Base-by-base conservation (phyloP, 768 basidiomycete genomes). In the Mycena galopus region DNA sequence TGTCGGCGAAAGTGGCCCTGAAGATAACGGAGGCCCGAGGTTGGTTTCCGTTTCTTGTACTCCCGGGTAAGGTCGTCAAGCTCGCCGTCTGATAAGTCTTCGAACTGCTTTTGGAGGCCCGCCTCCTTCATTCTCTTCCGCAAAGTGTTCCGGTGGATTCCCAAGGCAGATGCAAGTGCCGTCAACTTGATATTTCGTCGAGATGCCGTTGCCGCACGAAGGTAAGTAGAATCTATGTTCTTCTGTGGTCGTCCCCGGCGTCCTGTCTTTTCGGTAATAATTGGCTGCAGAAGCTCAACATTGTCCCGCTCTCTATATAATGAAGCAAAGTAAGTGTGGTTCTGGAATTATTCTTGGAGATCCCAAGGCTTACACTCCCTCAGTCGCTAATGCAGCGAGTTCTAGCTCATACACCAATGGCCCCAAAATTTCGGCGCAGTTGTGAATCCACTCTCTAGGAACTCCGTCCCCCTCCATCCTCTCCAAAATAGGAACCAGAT, bases 81-180 rank as follows among this genome's bases (percentile, higher is more conserved):
- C 12, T 64, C 63, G 12, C 25, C 63, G 23, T 55, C 63, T 9
- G 53, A 32, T 1, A 64, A 3, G 14, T 51, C 33, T 7, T 64
- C 51, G 14, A 64, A 64, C 14, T 19, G 7, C 47, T 50, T 33
- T 2, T 51, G 30, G 3, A 64, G 0, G 0, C 63, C 63, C 0
- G 37, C 50, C 63, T 64, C 63, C 23, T 23, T n/a, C 51, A 64
- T 35, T 7, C 63, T 10, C n/a, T 64, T 64, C 14, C 63, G 16
- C 23, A 64, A 21, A 0, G 63, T 64, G 51, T 64, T 32, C 0
- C 63, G 50, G n/a, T 64, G 63, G 7, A 64, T 33, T 2, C 25
- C 23, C 6, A 64, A 33, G 7, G 63, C 63, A 4, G 12, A 32
- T 0, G 63, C 51, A 10, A 64, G 63, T 0, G 32, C n/a, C 27